Evolutionary conservation across 106 monocot genomes (phyloP).

Genomic region (Phalaenopsis aphrodite): DNA sequence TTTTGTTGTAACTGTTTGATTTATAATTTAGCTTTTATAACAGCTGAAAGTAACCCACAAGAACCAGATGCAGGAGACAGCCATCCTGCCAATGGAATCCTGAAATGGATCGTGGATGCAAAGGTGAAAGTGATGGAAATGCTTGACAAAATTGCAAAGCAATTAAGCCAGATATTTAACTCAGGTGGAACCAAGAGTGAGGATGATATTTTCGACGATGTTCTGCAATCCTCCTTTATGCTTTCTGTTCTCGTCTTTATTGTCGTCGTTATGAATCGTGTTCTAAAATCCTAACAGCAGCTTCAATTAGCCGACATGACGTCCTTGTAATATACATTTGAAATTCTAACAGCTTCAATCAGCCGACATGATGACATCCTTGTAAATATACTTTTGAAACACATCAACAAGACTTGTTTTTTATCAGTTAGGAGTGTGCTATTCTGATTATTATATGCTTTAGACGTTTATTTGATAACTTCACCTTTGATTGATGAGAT

Average conservation of each 20-base stretch:
- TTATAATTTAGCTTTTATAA: background rate
- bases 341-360: constrained; percentile 1
- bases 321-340: background rate
- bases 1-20: background rate
- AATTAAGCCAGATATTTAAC: constrained; percentile 35
- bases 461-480: too few species aligned
- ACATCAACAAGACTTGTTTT: background rate
- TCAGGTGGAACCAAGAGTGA: constrained; percentile 12
- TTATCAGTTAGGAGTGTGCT: background rate
- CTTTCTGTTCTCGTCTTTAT: constrained; percentile 21
- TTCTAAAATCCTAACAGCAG: constrained; percentile 10
- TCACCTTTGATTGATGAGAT: too few species aligned
- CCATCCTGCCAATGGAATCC: constrained; percentile 2
- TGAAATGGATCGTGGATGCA: constrained; percentile 34
- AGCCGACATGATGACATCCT: constrained; percentile 10
- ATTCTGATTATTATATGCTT: too few species aligned
- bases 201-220: constrained; percentile 8
- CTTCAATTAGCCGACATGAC: constrained; percentile 18
- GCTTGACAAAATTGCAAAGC: constrained; percentile 28
- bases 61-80: constrained; percentile 1
- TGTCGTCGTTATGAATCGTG: constrained; percentile 11
- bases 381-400: background rate
- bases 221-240: constrained; percentile 42
- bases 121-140: constrained; percentile 45
- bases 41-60: constrained; percentile 10